Conservation (phyloP, 441 rosid genomes). For the Mallotus japonicus region DNA sequence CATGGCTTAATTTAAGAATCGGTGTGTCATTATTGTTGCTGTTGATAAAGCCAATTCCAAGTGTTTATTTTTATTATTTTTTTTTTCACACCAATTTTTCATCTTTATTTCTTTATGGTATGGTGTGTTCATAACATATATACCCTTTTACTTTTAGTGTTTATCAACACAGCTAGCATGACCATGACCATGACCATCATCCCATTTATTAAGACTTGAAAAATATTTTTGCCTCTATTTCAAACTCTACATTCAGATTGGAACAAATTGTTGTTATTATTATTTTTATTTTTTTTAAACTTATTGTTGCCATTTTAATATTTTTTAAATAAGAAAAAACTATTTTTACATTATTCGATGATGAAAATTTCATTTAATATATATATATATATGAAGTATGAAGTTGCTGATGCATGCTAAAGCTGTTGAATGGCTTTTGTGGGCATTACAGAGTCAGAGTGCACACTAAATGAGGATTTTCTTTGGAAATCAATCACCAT, state of each 20-base stretch:
- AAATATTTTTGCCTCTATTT: background rate
- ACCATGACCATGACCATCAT: background rate
- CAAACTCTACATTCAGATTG: no score
- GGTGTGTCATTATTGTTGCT: background rate
- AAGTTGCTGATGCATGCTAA: background rate
- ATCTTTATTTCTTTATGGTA: background rate
- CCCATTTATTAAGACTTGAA: background rate
- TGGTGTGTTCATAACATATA: background rate
- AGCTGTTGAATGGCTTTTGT: background rate
- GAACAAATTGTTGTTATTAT: no score
- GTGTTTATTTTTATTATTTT: background rate
- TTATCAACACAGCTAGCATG: background rate
- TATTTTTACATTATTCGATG: no score
- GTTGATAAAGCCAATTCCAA: slow-evolving; percentile 1
- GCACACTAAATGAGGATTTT: slow-evolving; percentile 12
- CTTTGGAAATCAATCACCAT: slow-evolving; percentile 5
- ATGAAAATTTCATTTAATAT: background rate
- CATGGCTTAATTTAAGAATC: slow-evolving; percentile 12
- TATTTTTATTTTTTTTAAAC: no score
- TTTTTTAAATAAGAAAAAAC: background rate
- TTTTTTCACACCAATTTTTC: background rate
- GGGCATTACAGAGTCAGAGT: background rate
- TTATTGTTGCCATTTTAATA: background rate
- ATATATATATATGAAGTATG: background rate
- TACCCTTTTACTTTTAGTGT: background rate